phyloP scores from a whole-genome alignment of 129 eudicot species.

The Lactuca saligna region DNA sequence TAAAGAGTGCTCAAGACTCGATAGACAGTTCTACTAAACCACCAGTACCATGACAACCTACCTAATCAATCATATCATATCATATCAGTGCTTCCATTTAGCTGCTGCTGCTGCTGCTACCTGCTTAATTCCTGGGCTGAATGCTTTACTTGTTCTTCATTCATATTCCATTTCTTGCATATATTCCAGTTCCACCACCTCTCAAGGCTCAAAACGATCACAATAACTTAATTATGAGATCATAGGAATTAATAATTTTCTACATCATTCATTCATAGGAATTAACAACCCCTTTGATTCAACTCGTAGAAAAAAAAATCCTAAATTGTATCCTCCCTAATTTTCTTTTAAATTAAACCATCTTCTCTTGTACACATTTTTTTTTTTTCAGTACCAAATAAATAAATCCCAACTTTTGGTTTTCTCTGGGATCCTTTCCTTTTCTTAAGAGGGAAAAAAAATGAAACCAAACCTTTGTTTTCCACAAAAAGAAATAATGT shows the following conservation, averaged over 20 bases:
- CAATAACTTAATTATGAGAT: conserved; percentile 16
- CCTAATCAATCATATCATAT: background rate
- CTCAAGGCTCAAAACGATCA: conserved; percentile 5
- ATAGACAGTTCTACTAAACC: conserved; percentile 36
- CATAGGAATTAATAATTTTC: conserved; percentile 5
- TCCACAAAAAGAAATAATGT: no score
- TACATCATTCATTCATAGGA: conserved; percentile 3
- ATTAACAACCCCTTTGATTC: conserved; percentile 22
- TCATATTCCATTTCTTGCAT: conserved; percentile 1
- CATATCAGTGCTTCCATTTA: conserved; percentile 1
- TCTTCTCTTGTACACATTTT: background rate
- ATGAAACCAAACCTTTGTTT: no score
- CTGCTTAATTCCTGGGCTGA: conserved; percentile 1
- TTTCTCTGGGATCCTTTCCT: background rate
- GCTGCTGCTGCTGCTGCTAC: background rate
- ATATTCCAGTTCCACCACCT: conserved; percentile 9
- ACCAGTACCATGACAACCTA: conserved; percentile 32
- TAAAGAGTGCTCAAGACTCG: conserved; percentile 62
- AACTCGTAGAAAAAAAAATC: conserved; percentile 20
- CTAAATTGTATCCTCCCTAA: conserved; percentile 1
- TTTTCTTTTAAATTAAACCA: background rate
- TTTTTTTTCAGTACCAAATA: conserved; percentile 14
- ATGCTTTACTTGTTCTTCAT: conserved; percentile 7
- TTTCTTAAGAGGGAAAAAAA: no score
- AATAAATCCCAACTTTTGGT: background rate